These are phyloP conservation scores for Lepiota subincarnata DNA, from an alignment of 768 basidiomycete genomes.

Conservation along the genomic window DNA sequence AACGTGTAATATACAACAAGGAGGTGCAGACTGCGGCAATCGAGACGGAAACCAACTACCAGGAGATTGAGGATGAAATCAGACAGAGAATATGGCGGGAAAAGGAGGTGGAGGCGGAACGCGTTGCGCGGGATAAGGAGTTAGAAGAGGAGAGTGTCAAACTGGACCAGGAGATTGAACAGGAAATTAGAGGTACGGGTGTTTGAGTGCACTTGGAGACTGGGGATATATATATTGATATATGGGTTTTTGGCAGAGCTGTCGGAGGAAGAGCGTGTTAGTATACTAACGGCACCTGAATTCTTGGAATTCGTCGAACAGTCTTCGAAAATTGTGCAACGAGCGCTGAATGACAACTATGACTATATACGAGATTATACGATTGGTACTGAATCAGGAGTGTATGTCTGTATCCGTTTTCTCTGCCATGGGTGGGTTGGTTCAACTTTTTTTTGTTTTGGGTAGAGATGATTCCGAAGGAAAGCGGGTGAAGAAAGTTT, in stretches of 20 bases:
- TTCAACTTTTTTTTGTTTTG: slow-evolving; percentile 1
- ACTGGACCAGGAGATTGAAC: slow-evolving; percentile 81
- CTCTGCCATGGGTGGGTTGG: background rate
- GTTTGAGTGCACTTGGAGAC: background rate
- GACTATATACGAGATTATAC: slow-evolving; percentile 98
- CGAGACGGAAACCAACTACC: slow-evolving; percentile 45
- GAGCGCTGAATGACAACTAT: slow-evolving; percentile 92
- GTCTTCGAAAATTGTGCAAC: slow-evolving; percentile 91
- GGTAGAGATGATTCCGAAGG: slow-evolving; percentile 87
- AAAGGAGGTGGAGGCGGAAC: slow-evolving; percentile 55
- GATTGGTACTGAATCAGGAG: slow-evolving; percentile 78
- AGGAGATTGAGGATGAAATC: slow-evolving; percentile 66
- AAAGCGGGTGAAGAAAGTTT: slow-evolving; percentile 86
- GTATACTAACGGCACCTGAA: slow-evolving; percentile 82
- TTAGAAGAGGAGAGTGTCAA: slow-evolving; percentile 81
- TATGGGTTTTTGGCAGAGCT: slow-evolving; percentile 68
- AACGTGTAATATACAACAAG: slow-evolving; percentile 80
- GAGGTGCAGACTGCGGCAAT: slow-evolving; percentile 74
- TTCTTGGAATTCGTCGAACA: slow-evolving; percentile 93
- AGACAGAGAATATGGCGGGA: slow-evolving; percentile 68
- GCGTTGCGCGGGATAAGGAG: slow-evolving; percentile 65
- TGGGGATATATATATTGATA: background rate
- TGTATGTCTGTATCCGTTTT: slow-evolving; percentile 42
- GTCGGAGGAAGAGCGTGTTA: slow-evolving; percentile 78
- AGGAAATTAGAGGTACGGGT: slow-evolving; percentile 70